Percentiles rank a stretch among this genome's conserved stretches.
phyloP scores from a whole-genome alignment of 805 yeast species.

The Candida loeiensis region DNA sequence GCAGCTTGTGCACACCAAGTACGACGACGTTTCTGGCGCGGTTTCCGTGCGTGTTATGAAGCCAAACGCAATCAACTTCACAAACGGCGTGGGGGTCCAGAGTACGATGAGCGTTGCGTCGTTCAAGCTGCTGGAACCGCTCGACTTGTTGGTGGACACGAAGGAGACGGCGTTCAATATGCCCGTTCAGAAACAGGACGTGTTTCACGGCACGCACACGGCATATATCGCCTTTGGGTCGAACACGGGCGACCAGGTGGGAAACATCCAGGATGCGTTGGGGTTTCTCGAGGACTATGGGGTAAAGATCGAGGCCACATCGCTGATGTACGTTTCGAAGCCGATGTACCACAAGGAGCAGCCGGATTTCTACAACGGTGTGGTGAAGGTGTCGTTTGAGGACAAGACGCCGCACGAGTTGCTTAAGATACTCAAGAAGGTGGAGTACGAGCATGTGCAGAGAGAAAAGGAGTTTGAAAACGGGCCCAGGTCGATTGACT shows the following conservation, averaged over 20 bases:
- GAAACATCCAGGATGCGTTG: slow-evolving; percentile 58
- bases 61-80: slow-evolving; percentile 82
- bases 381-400: slow-evolving; percentile 57
- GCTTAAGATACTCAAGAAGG: slow-evolving; percentile 57
- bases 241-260: slow-evolving; percentile 69
- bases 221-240: slow-evolving; percentile 89
- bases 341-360: slow-evolving; percentile 92
- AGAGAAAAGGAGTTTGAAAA: slow-evolving; percentile 79
- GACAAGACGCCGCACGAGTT: slow-evolving; percentile 60
- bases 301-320: slow-evolving; percentile 54
- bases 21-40: slow-evolving; percentile 25
- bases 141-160: slow-evolving; percentile 10
- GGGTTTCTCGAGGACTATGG: slow-evolving; percentile 37
- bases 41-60: slow-evolving; percentile 68
- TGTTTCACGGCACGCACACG: slow-evolving; percentile 31
- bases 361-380: slow-evolving; percentile 81
- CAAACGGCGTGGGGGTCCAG: slow-evolving; percentile 88
- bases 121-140: slow-evolving; percentile 26
- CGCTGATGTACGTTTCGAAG: slow-evolving; percentile 80
- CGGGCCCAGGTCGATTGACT: slow-evolving; percentile 89
- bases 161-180: slow-evolving; percentile 8
- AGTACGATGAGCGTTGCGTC: slow-evolving; percentile 48
- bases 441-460: slow-evolving; percentile 69
- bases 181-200: slow-evolving; percentile 2
- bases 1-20: slow-evolving; percentile 47